Conservation (phyloP, 2,329 filamentous ascomycete genomes). For the Botrytis medusae region DNA sequence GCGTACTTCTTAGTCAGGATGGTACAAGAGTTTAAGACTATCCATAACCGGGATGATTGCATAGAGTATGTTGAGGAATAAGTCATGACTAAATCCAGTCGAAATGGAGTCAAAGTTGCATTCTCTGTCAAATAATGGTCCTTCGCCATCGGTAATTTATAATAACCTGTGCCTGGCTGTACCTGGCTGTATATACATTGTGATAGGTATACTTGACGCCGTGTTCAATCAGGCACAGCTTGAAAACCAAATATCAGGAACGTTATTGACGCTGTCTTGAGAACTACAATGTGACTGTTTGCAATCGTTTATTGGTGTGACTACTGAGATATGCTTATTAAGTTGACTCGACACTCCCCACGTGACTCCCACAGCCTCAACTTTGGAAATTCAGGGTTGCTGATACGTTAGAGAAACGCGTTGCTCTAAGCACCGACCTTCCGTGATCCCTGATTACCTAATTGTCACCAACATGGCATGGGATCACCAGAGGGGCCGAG, state of each 20-base stretch:
- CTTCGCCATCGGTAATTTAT: background rate
- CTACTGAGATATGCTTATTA: background rate
- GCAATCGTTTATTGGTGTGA: background rate
- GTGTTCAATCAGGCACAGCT: background rate
- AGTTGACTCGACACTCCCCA: background rate
- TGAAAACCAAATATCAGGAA: background rate
- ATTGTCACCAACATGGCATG: background rate
- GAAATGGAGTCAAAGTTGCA: slow-evolving; percentile 13
- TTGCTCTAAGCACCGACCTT: background rate
- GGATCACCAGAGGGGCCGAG: background rate
- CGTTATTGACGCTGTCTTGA: background rate
- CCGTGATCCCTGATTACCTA: slow-evolving; percentile 1
- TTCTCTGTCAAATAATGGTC: background rate
- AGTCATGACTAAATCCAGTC: slow-evolving; percentile 10
- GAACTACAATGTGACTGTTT: background rate
- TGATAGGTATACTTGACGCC: background rate
- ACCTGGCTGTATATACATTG: background rate
- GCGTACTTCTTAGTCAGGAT: slow-evolving; percentile 7
- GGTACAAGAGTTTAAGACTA: slow-evolving; percentile 12
- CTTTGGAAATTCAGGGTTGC: background rate
- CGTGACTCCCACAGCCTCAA: background rate
- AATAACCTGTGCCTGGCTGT: background rate
- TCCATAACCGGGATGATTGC: slow-evolving; percentile 17
- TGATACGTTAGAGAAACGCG: background rate
- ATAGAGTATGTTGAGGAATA: slow-evolving; percentile 14